Base-by-base conservation (phyloP, 495 filamentous ascomycete species). In the Saxispiralis lemnorum region DNA sequence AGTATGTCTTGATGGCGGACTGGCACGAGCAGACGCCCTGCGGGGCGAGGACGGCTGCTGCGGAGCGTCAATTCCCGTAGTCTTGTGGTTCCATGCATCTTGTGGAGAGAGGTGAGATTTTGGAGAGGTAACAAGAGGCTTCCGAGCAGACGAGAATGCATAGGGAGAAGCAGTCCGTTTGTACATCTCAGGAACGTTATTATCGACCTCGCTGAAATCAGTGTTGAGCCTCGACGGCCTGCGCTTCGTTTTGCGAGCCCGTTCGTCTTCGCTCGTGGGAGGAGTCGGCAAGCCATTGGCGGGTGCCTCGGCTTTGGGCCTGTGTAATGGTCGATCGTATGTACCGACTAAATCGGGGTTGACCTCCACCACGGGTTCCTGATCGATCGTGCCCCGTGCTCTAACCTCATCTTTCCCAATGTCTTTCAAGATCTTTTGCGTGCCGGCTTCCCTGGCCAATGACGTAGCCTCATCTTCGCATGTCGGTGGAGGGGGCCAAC, bases 281-380 rank as follows among this genome's bases (percentile, higher is more conserved):
- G 53, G 46, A 1, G 50, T 53, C 49, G 47, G 39, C 1, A 44
- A 21, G 12, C 34, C 47, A 5, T 7, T 45, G 5, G 44, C 18
- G 13, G 16, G 2, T 28, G 4, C 24, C 9, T 9, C 24, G 24
- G 24, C 24, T 28, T 28, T 28, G 24, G 24, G 24, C 24, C 4
- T 28, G 24, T 28, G 24, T 28, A 9, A 28, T 4, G 24, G 24
- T 28, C 24, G 24, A 9, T 28, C 24, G 9, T 28, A 5, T 28
- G 24, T 28, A 28, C 24, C 24, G 24, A 9, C 58, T 9, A 28
- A 9, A 28, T 28, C 24, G 24, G 24, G 24, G 24, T 28, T 28
- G 24, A 9, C 59, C 28, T 58, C 33, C 24, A 64, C 51, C 13
- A 64, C 51, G n/a, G 61, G 59, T 34, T 61, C 56, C 38, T 64